phyloP scores from a whole-genome alignment of 148 eudicot species.

The Diospyros kaki region DNA sequence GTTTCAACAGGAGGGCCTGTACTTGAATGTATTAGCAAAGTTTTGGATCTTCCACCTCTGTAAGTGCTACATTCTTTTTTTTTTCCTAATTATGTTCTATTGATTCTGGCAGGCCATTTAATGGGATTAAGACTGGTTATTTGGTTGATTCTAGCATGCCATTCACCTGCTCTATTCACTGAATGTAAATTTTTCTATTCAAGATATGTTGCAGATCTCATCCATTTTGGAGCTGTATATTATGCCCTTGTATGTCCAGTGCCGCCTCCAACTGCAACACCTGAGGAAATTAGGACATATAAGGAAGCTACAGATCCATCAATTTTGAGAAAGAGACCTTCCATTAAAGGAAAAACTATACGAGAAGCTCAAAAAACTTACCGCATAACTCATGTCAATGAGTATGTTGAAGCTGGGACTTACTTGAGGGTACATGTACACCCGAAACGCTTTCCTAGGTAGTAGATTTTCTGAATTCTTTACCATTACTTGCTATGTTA shows the following conservation, averaged over 20 bases:
- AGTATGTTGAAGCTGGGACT: constrained; percentile 83
- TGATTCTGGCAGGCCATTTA: not conserved
- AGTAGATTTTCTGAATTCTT: constrained; percentile 12
- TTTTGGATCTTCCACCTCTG: constrained; percentile 73
- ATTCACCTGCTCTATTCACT: constrained; percentile 5
- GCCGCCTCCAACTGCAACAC: constrained; percentile 79
- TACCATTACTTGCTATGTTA: not conserved
- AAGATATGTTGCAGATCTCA: constrained; percentile 94
- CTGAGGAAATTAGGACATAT: constrained; percentile 61
- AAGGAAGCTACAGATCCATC: constrained; percentile 69
- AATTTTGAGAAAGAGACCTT: constrained; percentile 53
- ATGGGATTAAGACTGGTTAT: not conserved
- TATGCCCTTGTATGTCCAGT: constrained; percentile 86
- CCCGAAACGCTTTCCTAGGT: constrained; percentile 97
- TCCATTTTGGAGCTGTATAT: constrained; percentile 88
- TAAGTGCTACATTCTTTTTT: constrained; percentile 40
- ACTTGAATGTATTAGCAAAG: constrained; percentile 60
- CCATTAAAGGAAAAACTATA: constrained; percentile 81
- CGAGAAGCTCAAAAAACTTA: constrained; percentile 90
- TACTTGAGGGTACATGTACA: constrained; percentile 92
- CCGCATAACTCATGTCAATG: constrained; percentile 53
- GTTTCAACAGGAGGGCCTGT: constrained; percentile 75
- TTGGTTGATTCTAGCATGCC: not conserved
- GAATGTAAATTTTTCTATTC: constrained; percentile 11
- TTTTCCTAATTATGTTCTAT: not conserved